Evolutionary conservation across 2,329 filamentous ascomycete genomes (phyloP), one percentile per base, ranked within the genome.

Genomic region (Colletotrichum sp.): DNA sequence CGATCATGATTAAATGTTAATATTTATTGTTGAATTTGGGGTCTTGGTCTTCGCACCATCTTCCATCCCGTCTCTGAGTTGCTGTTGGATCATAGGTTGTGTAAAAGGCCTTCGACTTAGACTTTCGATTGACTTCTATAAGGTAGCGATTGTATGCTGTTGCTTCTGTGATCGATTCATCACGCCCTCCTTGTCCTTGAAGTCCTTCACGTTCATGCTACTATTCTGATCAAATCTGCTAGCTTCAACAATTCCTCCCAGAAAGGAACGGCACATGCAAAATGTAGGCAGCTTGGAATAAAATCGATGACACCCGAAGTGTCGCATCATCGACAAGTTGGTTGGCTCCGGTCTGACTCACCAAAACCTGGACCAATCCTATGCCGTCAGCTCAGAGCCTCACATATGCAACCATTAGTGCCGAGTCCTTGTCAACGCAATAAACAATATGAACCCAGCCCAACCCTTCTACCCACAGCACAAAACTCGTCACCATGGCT

Each of bases 221-320:
- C 2, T 9, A 48, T 48, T 48, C 2, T 48, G 0, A 6, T n/a
- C 18, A 12, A 0, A 1, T 43, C 16, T 43, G n/a, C 8, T 21
- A 7, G 43, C 43, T 21, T 52, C 3, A 52, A 21, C 0, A 1
- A 48, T 48, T 1, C 1, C 6, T 12, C 1, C 2, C n/a, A 2
- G 12, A 52, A 13, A 7, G n/a, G 10, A 13, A 13, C 10, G 5
- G 10, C n/a, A 21, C 12, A 7, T 52, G n/a, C 10, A 52, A 52
- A 0, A 2, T 0, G 10, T n/a, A 21, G n/a, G 2, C 6, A 13
- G n/a, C 18, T 12, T 9, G 0, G 18, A 48, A 48, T 18, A 0
- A 43, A n/a, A 48, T 48, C 18, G 18, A 48, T 48, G 9, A 10
- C 18, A 43, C 38, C 8, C 18, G 0, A n/a, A 12, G 18, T n/a